These are phyloP conservation scores for Gnetum montanum DNA, from an alignment of 75 land plant species.

Conservation along the genomic window DNA sequence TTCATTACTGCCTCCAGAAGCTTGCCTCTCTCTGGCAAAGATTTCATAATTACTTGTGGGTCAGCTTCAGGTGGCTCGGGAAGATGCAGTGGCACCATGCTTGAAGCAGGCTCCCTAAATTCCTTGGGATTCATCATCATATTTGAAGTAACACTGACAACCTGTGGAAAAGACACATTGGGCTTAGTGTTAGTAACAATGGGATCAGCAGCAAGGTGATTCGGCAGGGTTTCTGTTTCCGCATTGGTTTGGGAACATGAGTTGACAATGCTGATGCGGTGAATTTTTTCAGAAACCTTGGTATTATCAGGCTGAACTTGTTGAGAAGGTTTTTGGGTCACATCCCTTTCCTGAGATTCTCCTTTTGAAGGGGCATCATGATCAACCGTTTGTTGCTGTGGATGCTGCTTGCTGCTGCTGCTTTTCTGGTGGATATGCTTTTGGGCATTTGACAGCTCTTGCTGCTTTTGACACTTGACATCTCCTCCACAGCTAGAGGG, in stretches of 20 bases:
- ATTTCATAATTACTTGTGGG: constrained; percentile 29
- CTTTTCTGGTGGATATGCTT: neutral
- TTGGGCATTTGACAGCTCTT: constrained; percentile 2
- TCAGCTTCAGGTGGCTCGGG: constrained; percentile 42
- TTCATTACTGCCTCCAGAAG: constrained; percentile 73
- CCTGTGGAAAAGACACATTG: constrained; percentile 3
- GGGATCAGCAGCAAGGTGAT: neutral
- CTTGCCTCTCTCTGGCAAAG: constrained; percentile 77
- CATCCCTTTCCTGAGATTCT: neutral
- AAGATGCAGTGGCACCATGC: constrained; percentile 14
- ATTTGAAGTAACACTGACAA: neutral
- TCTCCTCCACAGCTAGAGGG: neutral
- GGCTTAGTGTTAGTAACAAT: too few relatives aligned
- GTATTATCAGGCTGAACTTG: neutral
- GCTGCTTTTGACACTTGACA: constrained; percentile 5
- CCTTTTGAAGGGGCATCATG: constrained; percentile 3
- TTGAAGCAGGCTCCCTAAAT: constrained; percentile 5
- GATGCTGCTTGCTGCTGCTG: neutral
- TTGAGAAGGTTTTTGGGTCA: neutral
- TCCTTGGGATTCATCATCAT: neutral
- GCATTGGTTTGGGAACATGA: constrained; percentile 2
- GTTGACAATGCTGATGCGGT: neutral
- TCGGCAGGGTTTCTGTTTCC: constrained; percentile 1
- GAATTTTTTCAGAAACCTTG: neutral
- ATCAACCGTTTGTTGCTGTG: neutral